Percentiles rank a stretch among this genome's conserved stretches.
phyloP scores from a whole-genome alignment of 2,329 filamentous ascomycete genomes.

The Dryadomyces sulphureus region DNA sequence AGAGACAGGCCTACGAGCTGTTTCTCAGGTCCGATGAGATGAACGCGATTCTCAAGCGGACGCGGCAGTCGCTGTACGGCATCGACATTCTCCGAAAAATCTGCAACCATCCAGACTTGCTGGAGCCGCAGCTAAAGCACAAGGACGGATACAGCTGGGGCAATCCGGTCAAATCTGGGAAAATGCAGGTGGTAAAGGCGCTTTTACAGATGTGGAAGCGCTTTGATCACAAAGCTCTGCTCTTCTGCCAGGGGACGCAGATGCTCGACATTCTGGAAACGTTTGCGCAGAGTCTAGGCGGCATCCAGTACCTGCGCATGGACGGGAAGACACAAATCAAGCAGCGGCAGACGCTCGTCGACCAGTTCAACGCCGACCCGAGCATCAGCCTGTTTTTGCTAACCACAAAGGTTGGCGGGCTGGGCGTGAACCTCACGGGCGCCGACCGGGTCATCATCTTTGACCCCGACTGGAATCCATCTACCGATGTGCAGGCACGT shows the following conservation, averaged over 20 bases:
- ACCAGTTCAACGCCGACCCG: constrained; percentile 76
- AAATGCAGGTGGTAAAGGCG: constrained; percentile 88
- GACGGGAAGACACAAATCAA: constrained; percentile 86
- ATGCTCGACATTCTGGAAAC: constrained; percentile 91
- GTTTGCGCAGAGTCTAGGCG: constrained; percentile 53
- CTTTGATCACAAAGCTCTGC: constrained; percentile 77
- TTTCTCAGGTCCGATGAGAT: constrained; percentile 79
- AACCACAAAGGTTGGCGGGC: constrained; percentile 86
- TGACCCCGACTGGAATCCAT: constrained; percentile 97
- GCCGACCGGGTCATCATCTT: constrained; percentile 96
- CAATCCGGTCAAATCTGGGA: constrained; percentile 65
- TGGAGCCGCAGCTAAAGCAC: constrained; percentile 41
- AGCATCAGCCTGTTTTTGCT: constrained; percentile 77
- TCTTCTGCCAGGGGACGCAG: constrained; percentile 86
- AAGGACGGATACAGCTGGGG: constrained; percentile 66
- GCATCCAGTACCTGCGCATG: constrained; percentile 73
- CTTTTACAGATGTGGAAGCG: constrained; percentile 79
- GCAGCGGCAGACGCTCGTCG: constrained; percentile 75
- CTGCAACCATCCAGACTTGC: constrained; percentile 89
- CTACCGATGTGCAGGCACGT: constrained; percentile 86
- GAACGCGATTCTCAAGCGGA: constrained; percentile 61
- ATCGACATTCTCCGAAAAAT: constrained; percentile 91
- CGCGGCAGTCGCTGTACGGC: constrained; percentile 69
- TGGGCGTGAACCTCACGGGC: constrained; percentile 88
- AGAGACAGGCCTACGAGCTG: constrained; percentile 64